phyloP scores from a whole-genome alignment of 2,329 filamentous ascomycete species.

The Fusarium fujikuroi region DNA sequence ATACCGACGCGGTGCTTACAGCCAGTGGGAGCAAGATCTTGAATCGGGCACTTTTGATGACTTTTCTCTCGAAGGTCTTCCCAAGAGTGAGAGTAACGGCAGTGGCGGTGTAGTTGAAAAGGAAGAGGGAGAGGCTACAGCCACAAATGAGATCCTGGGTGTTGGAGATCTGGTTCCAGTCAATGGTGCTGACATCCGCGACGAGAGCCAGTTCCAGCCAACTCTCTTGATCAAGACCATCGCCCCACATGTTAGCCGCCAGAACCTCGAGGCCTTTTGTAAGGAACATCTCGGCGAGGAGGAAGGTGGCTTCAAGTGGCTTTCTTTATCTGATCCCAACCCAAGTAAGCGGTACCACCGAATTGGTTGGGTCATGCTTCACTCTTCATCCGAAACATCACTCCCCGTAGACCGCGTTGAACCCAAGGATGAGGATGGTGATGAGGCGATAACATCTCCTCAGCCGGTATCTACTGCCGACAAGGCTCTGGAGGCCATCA shows the following conservation, averaged over 20 bases:
- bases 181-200: conserved; percentile 84
- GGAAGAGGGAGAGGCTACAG: conserved; percentile 93
- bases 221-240: conserved; percentile 98
- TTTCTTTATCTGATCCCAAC: conserved; percentile 96
- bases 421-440: conserved; percentile 74
- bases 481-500: conserved; percentile 91
- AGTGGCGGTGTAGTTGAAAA: conserved; percentile 88
- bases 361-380: conserved; percentile 98
- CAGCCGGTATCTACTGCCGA: conserved; percentile 73
- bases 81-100: conserved; percentile 91
- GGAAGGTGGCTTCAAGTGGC: conserved; percentile 92
- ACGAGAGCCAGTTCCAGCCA: conserved; percentile 88
- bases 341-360: conserved; percentile 96
- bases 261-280: conserved; percentile 93
- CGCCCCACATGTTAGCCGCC: conserved; percentile 92
- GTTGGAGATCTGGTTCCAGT: conserved; percentile 90
- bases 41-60: conserved; percentile 90
- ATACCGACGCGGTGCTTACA: conserved; percentile 81
- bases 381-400: conserved; percentile 76
- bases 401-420: conserved; percentile 77
- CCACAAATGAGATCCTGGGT: conserved; percentile 90
- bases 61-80: conserved; percentile 92
- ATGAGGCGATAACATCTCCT: conserved; percentile 66
- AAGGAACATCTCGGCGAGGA: conserved; percentile 93
- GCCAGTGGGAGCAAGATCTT: conserved; percentile 89